Base-by-base conservation (phyloP, 148 eudicot genomes). In the Salicornia ramosissima region DNA sequence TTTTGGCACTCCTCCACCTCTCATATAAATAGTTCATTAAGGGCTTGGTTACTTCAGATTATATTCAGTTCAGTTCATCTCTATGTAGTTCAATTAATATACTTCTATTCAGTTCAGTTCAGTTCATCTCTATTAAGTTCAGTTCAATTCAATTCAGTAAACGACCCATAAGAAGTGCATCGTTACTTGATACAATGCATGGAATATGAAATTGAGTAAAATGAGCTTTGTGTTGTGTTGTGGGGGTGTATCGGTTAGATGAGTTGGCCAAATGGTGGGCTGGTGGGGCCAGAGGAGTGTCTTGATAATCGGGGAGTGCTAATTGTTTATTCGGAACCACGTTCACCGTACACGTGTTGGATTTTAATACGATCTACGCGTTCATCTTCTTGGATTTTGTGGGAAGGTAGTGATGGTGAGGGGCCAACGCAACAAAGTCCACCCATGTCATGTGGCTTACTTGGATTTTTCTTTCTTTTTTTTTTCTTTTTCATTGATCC, bases 361-460 rank as follows among this genome's bases (percentile, higher is more conserved):
- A 2, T 1, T 14, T 2, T 72, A 0, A 72, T 6, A 68, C 66
- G 81, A 69, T 70, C 70, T 73, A 78, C 81, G 81, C 81, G 74
- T 78, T 77, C 59, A 46, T 13, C 19, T 26, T 68, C 56, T 72
- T 68, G 77, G 63, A 4, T 19, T 68, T 22, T 78, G 72, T 68
- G 70, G n/a, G 24, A 40, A 29, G 68, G 46, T 62, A 19, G 67
- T 24, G 19, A 63, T 36, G 43, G 22, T 26, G 68, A 36, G 73
- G 73, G 73, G 49, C 77, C 77, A 40, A 9, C 52, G 12, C 21
- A 73, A 61, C 76, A 67, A 72, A 78, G 77, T 73, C 81, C 81
- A 78, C 77, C 77, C 76, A 69, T 64, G 51, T 78, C 81, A 68
- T 68, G 77, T 78, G 77, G 70, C 81, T 78, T 78, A 77, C 80